Evolutionary conservation across 331 rosid genomes (phyloP), one percentile per base, ranked within the genome.

Genomic region (Cydonia oblonga): DNA sequence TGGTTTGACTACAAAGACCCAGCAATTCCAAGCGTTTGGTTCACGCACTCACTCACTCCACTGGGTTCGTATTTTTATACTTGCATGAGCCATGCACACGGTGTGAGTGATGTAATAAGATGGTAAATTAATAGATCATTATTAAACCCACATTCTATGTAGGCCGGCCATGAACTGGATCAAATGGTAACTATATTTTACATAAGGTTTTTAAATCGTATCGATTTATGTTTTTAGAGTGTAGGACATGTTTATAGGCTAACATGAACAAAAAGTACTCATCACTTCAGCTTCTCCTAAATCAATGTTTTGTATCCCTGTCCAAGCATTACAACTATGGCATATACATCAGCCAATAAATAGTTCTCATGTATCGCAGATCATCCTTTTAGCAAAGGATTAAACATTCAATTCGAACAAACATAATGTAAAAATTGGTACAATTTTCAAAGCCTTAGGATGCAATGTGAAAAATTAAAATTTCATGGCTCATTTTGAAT

Each of bases 21-120:
- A 40, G 57, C 66, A 71, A 8, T 9, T 38, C 9, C 42, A 64
- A 72, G 26, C 68, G 42, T 72, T 42, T 60, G 59, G 68, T 42
- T 72, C 16, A 58, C 63, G 67, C 42, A 38, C 42, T 9, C 42
- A 33, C 9, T 18, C 26, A 26, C 44, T 56, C 26, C 61, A 22
- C 61, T 0, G 24, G 26, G 13, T 3, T 56, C 26, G 0, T 56
- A n/a, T 56, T 54, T 54, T 9, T 9, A 38, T 30, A 7, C 66
- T 3, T 71, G 76, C 76, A 72, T 72, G 68, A 42, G 22, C 68
- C 67, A 59, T 24, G 76, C 68, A 40, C 68, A 58, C 58, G 57
- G n/a, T 4, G n/a, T 38, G 14, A 35, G 68, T 59, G 58, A 71
- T 24, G 57, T 58, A 71, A 58, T 58, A 71, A 58, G 66, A 71